These are phyloP conservation scores for Apodospora peruviana DNA, from an alignment of 495 filamentous ascomycete genomes.

Conservation along the genomic window DNA sequence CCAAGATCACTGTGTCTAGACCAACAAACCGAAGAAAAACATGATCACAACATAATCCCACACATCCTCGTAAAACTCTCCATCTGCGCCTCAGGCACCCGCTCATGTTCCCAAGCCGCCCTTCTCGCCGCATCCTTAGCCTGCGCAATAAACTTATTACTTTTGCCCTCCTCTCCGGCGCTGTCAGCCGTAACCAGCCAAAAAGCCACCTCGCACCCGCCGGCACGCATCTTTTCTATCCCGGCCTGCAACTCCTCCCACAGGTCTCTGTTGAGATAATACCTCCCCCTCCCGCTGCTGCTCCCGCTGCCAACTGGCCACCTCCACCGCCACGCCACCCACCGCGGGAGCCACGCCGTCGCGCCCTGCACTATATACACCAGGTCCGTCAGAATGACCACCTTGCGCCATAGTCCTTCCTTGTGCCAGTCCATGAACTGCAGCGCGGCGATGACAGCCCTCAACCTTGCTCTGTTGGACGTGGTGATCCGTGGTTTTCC, in stretches of 20 bases:
- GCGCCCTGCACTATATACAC: conserved; percentile 40
- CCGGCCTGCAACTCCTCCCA: conserved; percentile 33
- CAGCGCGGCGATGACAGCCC: conserved; percentile 38
- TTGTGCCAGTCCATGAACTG: conserved; percentile 30
- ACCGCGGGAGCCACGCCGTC: conserved; percentile 35
- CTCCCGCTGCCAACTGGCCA: conserved; percentile 3
- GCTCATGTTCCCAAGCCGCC: conserved; percentile 17
- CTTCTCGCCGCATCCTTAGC: conserved; percentile 21
- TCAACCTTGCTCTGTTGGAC: conserved; percentile 41
- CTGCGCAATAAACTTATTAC: conserved; percentile 8
- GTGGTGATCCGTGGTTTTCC: conserved; percentile 21
- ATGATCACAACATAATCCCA: conserved; percentile 17
- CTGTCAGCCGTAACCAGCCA: conserved; percentile 17
- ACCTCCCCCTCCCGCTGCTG: background rate
- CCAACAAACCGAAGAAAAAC: no score
- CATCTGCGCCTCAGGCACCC: conserved; percentile 2
- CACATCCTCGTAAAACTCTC: conserved; percentile 22
- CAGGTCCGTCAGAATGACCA: conserved; percentile 45
- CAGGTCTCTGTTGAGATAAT: conserved; percentile 35
- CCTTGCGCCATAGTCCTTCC: conserved; percentile 33
- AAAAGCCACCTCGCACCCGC: conserved; percentile 26
- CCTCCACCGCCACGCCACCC: conserved; percentile 36
- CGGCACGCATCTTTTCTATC: conserved; percentile 18
- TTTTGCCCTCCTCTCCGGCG: conserved; percentile 4
- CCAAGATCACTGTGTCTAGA: no score